Evolutionary conservation across 306 rosid genomes (phyloP), one percentile per base, ranked within the genome.

Genomic region (Cicer chorassanicum): DNA sequence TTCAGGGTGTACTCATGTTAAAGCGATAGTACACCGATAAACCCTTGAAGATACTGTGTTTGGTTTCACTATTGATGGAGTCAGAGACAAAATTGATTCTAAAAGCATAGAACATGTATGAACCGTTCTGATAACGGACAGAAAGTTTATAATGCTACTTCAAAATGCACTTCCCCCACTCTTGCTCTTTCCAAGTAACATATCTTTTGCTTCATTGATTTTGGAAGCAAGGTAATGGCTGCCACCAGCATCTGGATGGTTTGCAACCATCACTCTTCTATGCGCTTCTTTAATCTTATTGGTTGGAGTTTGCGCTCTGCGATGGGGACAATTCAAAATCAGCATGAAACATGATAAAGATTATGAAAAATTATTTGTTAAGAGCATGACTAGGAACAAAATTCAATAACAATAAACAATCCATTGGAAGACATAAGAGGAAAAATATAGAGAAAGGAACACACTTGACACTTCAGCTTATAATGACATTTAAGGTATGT

Each of bases 241-340:
- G 62, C 98, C 97, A 13, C 97, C 98, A 1, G 97, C 93, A 78
- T 93, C 98, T 4, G 98, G 98, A 87, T 93, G 97, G 83, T 93
- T 93, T 29, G 98, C 98, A 38, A 91, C 83, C 97, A 93, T 93
- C 81, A 93, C 93, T 88, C 88, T 93, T 84, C 96, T 86, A 70
- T 93, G 98, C 14, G 98, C 97, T 86, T 88, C 97, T 77, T 78
- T 87, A 34, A 93, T 82, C 84, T 91, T 91, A 19, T 89, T 92
- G 1, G 61, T 46, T n/a, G 96, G 88, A 11, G 85, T 80, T 54
- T 82, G 77, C 65, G 87, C 91, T 78, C 97, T 91, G 86, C 42
- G 38, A 78, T 3, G 1, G 36, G 29, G 11, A 59, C 41, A 38
- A 42, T 19, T 16, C 39, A 72, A 72, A 81, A 45, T 73, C 81